These are phyloP conservation scores for Metschnikowia lachancei DNA, from an alignment of 805 yeast genomes.

Conservation along the genomic window DNA sequence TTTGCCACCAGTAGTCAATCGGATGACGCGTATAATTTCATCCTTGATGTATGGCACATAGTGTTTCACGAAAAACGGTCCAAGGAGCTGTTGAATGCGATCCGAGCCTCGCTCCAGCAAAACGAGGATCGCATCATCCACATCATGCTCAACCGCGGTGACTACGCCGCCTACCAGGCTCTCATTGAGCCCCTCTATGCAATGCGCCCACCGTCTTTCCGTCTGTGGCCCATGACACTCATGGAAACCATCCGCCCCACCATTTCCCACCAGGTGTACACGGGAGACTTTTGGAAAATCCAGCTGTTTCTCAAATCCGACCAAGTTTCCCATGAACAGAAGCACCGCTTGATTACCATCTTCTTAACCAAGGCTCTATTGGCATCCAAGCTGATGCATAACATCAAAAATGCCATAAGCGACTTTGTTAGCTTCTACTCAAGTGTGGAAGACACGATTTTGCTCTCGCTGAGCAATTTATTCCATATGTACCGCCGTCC, in stretches of 20 bases:
- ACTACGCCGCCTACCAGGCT: constrained; percentile 22
- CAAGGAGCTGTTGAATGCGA: not conserved
- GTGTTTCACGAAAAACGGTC: constrained; percentile 16
- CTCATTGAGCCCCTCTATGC: constrained; percentile 20
- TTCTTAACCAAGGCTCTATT: constrained; percentile 22
- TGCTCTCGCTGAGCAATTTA: not conserved
- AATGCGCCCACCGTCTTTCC: not conserved
- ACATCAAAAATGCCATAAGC: not conserved
- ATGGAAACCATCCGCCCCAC: constrained; percentile 24
- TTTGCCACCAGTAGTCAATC: constrained; percentile 22
- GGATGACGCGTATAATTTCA: constrained; percentile 17
- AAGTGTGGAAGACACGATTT: constrained; percentile 2
- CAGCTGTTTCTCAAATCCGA: constrained; percentile 18
- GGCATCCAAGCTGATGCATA: not conserved
- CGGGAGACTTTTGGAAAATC: not conserved
- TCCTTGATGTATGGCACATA: constrained; percentile 27
- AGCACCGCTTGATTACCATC: constrained; percentile 22
- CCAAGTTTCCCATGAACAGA: constrained; percentile 13
- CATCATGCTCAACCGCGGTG: constrained; percentile 28
- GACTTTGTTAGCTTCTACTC: not conserved
- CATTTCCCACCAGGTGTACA: not conserved
- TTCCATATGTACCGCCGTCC: constrained; percentile 5
- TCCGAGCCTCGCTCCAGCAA: constrained; percentile 14
- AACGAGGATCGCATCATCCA: constrained; percentile 26
- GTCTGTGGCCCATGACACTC: constrained; percentile 14